Percentiles rank a stretch among this genome's conserved stretches.
These are phyloP conservation scores for Kwoniella shivajii DNA, from an alignment of 1,284 basidiomycete species.

Conservation along the genomic window DNA sequence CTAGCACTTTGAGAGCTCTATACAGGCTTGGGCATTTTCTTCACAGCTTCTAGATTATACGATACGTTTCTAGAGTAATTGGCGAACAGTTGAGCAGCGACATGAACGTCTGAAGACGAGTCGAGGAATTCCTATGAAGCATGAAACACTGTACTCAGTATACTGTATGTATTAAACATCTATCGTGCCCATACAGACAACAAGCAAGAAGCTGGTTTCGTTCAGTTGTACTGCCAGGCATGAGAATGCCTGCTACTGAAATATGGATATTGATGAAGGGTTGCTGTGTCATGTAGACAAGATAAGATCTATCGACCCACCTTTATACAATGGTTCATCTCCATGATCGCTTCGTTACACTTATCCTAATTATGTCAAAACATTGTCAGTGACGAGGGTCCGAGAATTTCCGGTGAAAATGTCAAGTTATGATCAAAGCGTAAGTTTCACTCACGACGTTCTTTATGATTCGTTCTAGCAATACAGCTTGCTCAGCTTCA, in stretches of 20 bases:
- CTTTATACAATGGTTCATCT: conserved; percentile 53
- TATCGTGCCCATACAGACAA: too few species aligned
- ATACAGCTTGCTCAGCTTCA: conserved; percentile 83
- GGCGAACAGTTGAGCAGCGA: conserved; percentile 72
- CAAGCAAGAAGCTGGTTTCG: too few species aligned
- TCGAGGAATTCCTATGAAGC: conserved; percentile 42
- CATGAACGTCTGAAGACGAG: conserved; percentile 59
- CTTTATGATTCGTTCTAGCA: conserved; percentile 86
- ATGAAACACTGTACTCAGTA: neutral
- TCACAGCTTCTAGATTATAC: conserved; percentile 72
- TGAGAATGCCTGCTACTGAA: too few species aligned
- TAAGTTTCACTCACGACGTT: conserved; percentile 66
- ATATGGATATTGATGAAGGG: too few species aligned
- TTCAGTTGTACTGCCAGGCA: too few species aligned
- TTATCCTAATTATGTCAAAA: conserved; percentile 41
- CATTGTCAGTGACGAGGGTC: neutral
- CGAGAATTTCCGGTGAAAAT: neutral
- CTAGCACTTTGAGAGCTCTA: too few species aligned
- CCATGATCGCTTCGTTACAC: conserved; percentile 52
- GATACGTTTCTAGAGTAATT: conserved; percentile 84
- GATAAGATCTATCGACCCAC: conserved; percentile 25
- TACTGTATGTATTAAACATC: neutral
- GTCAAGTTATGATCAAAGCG: neutral
- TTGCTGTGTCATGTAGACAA: too few species aligned
- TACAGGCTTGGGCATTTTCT: conserved; percentile 46